Base-by-base conservation (phyloP, 1,284 basidiomycete genomes). In the Athelia psychrophila region DNA sequence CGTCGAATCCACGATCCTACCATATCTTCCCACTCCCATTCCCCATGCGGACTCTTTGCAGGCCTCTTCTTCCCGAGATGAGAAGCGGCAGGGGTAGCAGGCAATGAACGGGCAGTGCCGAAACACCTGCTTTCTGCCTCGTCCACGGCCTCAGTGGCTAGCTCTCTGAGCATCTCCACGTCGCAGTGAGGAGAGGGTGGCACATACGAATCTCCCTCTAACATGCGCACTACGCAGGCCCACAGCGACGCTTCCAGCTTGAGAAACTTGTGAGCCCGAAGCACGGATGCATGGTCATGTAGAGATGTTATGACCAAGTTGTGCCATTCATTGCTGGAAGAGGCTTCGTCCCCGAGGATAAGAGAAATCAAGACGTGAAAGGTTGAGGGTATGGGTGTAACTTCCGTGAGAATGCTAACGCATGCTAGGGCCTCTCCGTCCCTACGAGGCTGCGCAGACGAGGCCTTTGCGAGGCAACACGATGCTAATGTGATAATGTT, bases 161-260 rank as follows among this genome's bases (percentile, higher is more conserved):
- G 61, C 35, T 60, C 59, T 32, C 73, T 68, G 54, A 74, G 71
- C 20, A 54, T 54, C 50, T 66, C 64, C 23, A 75, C 58, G 46
- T 66, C 59, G 2, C 52, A 44, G 23, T 57, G 56, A 33, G 48
- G 50, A 38, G 48, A 56, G 54, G 44, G 49, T 53, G 35, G 47
- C 54, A 60, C 57, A 54, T 56, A 51, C 35, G 51, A 63, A 57
- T 53, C 60, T 51, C 55, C 64, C 54, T 84, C 80, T 47, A 81
- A 68, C 54, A 76, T 67, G 35, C 66, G 68, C 18, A 84, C 74
- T 2, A 74, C 72, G 54, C 75, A 78, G 12, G 72, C 71, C 75
- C 77, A 83, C n/a, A 83, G 60, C 2, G 78, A 77, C 15, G 77
- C 78, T 50, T 82, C 78, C 30, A 80, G 69, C 10, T 57, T 60